Percentiles rank a stretch among this genome's conserved stretches.
phyloP scores from a whole-genome alignment of 164 flowering plant genomes.

The Tetracentron sinense region DNA sequence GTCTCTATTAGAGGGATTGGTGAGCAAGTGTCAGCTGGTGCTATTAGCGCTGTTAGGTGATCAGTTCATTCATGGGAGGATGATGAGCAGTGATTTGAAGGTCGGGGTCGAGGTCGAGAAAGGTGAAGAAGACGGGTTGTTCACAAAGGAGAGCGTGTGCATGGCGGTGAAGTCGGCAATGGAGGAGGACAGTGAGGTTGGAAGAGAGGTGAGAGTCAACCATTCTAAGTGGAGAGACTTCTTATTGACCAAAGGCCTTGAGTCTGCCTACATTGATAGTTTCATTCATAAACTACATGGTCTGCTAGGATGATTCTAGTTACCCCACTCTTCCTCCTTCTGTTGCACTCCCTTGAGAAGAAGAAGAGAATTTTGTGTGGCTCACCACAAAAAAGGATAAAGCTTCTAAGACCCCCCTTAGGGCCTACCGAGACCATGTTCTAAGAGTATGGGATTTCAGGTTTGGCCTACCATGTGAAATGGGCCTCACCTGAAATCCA shows the following conservation, averaged over 20 bases:
- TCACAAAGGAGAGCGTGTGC: constrained; percentile 30
- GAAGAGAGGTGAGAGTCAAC: constrained; percentile 27
- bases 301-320: constrained; percentile 16
- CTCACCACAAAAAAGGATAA: too few species aligned
- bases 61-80: constrained; percentile 38
- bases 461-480: too few species aligned
- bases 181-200: constrained; percentile 30
- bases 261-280: constrained; percentile 25
- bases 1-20: constrained; percentile 43
- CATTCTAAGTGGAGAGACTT: constrained; percentile 35
- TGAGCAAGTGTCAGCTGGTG: constrained; percentile 42
- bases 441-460: too few species aligned
- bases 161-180: constrained; percentile 35
- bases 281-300: constrained; percentile 26
- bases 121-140: constrained; percentile 51
- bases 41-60: constrained; percentile 39
- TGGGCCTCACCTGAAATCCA: too few species aligned
- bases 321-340: too few species aligned
- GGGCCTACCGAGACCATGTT: too few species aligned
- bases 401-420: too few species aligned
- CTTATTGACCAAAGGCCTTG: constrained; percentile 22
- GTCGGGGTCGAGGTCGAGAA: too few species aligned
- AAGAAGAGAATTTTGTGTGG: too few species aligned
- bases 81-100: constrained; percentile 35
- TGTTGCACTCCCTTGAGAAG: too few species aligned